Base-by-base conservation (phyloP, 2,329 filamentous ascomycete genomes). In the Sporothrix mexicana region DNA sequence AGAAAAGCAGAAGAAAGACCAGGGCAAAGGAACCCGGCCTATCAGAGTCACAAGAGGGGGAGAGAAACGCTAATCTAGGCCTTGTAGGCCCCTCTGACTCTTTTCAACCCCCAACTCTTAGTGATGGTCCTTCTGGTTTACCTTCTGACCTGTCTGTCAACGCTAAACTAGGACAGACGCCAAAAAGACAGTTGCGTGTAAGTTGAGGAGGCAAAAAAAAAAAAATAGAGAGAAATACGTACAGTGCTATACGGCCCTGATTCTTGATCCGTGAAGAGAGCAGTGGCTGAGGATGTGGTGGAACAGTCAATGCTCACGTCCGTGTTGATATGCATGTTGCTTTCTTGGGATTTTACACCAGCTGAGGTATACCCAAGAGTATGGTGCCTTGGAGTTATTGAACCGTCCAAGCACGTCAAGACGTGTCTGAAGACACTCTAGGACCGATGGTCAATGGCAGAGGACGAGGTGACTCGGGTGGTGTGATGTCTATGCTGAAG, bases 161-260 rank as follows among this genome's bases (percentile, higher is more conserved):
- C 66, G 45, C 45, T 53, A 68, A 41, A 68, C 66, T 68, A 68
- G 61, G 41, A 43, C 25, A 66, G 41, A 43, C 41, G 61, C 41
- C 25, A 25, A 17, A 20, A 25, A 47, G 15, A 12, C 4, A 36
- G 30, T 36, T 12, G 8, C 53, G 25, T 68, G 66, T 68, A 68
- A 68, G 66, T 68, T 23, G 15, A 12, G 20, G 62, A 36, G 45
- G 30, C 30, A 36, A 36, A 36, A 51, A n/a, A 13, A 23, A 17
- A 20, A 51, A 5, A 43, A n/a, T 43, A 25, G 30, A 36, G 9
- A 36, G 17, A 53, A 43, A 53, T 68, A 68, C 66, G 8, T 68
- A 68, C 66, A 3, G 25, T 10, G 12, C 17, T 53, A 47, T 53
- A 68, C n/a, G 23, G 47, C 7, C 23, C 25, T 47, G 36, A 12